Percentiles rank a stretch among this genome's conserved stretches.
phyloP scores from a whole-genome alignment of 306 rosid species.

The Clitoria ternatea region DNA sequence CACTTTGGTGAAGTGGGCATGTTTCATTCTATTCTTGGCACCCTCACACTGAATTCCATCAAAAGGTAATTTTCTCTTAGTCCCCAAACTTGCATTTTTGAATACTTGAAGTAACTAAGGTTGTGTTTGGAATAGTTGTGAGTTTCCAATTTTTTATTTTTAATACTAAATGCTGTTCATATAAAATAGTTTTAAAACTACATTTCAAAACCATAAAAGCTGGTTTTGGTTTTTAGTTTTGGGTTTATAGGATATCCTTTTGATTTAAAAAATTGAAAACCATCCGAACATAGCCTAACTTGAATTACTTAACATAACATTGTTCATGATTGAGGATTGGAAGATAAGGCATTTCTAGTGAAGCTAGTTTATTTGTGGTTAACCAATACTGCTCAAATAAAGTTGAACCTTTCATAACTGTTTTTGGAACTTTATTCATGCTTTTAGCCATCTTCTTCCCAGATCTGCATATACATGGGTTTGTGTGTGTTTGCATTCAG shows the following conservation, averaged over 20 bases:
- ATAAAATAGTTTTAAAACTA: too few species aligned
- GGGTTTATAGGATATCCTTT: too few species aligned
- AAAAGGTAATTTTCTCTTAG: slow-evolving; percentile 6
- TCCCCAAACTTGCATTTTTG: neutral
- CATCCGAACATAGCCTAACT: too few species aligned
- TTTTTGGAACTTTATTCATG: neutral
- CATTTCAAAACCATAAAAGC: too few species aligned
- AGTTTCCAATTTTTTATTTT: too few species aligned
- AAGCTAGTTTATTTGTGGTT: neutral
- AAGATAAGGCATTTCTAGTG: neutral
- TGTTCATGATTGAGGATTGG: neutral
- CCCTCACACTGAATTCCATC: neutral
- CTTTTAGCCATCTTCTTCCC: neutral
- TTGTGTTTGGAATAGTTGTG: too few species aligned
- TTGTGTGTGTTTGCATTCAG: neutral
- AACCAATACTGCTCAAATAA: neutral
- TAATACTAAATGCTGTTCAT: too few species aligned
- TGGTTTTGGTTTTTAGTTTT: too few species aligned
- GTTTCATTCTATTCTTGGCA: slow-evolving; percentile 1
- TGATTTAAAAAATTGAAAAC: too few species aligned
- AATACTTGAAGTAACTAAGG: neutral
- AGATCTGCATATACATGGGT: neutral
- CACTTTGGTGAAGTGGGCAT: neutral
- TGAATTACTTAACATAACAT: neutral
- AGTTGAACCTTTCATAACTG: neutral